These are phyloP conservation scores for Blastocrithidia nonstop DNA, from an alignment of 208 protist genomes.

Conservation along the genomic window DNA sequence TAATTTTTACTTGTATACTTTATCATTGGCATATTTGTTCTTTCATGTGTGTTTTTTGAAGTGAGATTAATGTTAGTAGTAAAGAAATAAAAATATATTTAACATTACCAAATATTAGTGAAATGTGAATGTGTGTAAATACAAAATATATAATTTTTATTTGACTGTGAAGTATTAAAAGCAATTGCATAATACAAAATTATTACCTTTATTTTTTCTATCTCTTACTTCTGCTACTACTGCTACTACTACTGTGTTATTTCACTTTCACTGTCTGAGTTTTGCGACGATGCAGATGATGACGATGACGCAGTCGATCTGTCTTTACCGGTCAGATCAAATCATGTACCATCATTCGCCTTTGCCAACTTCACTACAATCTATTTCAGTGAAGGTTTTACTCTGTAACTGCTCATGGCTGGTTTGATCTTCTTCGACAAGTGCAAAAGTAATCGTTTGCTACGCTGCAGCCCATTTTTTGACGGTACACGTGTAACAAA, in stretches of 20 bases:
- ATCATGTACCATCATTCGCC: constrained; percentile 24
- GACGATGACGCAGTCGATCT: not conserved
- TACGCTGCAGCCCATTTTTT: constrained; percentile 8
- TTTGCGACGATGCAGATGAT: not conserved
- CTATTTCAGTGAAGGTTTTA: constrained; percentile 31
- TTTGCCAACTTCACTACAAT: constrained; percentile 50
- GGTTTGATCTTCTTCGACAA: constrained; percentile 37
- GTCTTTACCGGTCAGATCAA: constrained; percentile 10
- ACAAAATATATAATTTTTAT: too few species aligned
- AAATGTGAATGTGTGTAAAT: too few species aligned
- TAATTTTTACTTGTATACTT: not conserved
- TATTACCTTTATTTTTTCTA: too few species aligned
- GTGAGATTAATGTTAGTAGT: too few species aligned
- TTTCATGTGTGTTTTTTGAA: not conserved
- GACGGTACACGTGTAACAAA: constrained; percentile 18
- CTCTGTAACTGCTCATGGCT: constrained; percentile 20
- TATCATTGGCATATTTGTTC: not conserved
- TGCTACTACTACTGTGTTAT: too few species aligned
- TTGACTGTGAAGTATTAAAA: too few species aligned
- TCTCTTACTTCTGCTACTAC: too few species aligned
- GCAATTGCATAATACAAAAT: too few species aligned
- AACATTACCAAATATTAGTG: too few species aligned
- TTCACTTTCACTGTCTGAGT: too few species aligned
- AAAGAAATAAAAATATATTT: too few species aligned
- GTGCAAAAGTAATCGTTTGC: constrained; percentile 17